Evolutionary conservation across 148 eudicot genomes (phyloP).

Genomic region (Tetragonia tetragonoides): DNA sequence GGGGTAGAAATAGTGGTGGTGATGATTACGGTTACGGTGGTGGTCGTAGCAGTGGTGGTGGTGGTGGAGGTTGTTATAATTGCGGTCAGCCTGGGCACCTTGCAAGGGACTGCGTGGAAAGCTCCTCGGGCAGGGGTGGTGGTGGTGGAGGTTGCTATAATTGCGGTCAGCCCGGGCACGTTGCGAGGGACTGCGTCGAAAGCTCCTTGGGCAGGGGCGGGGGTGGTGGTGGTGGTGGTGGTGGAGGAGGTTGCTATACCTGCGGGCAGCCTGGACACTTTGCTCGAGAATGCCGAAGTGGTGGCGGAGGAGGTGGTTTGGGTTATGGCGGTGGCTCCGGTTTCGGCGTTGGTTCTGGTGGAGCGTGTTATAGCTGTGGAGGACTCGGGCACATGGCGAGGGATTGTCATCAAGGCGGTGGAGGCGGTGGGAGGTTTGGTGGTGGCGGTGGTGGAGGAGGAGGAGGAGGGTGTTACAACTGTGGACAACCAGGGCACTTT

Average conservation of each 20-base stretch:
- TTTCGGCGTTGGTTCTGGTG: slow-evolving; percentile 24
- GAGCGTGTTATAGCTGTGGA: slow-evolving; percentile 36
- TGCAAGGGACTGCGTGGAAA: slow-evolving; percentile 27
- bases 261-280: slow-evolving; percentile 35
- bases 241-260: slow-evolving; percentile 27
- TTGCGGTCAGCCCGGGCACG: slow-evolving; percentile 25
- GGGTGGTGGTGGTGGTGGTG: slow-evolving; percentile 16
- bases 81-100: slow-evolving; percentile 34
- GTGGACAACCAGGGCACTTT: slow-evolving; percentile 43
- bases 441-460: slow-evolving; percentile 29
- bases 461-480: slow-evolving; percentile 38
- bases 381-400: slow-evolving; percentile 46
- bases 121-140: neutral
- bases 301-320: neutral
- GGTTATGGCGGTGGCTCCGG: slow-evolving; percentile 23
- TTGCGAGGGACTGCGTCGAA: slow-evolving; percentile 29
- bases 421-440: slow-evolving; percentile 15
- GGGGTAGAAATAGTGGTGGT: slow-evolving; percentile 17
- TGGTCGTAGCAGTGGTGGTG: slow-evolving; percentile 14
- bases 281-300: slow-evolving; percentile 27
- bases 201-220: neutral
- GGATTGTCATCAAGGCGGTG: slow-evolving; percentile 35
- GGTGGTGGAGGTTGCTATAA: slow-evolving; percentile 28
- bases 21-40: neutral
- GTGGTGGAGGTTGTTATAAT: slow-evolving; percentile 27